These are phyloP conservation scores for Didymosphaeria variabile DNA, from an alignment of 2,329 filamentous ascomycete genomes.

Conservation along the genomic window DNA sequence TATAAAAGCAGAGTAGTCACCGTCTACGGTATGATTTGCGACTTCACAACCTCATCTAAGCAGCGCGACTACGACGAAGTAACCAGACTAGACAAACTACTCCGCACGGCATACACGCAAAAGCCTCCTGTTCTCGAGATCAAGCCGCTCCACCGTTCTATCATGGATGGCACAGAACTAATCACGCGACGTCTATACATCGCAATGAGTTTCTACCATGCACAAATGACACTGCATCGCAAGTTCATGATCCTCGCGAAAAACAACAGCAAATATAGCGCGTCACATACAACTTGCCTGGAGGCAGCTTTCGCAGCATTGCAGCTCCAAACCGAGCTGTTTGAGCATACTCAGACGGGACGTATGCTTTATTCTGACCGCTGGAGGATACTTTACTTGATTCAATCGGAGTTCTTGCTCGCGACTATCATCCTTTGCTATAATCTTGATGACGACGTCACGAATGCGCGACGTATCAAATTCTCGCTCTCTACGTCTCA, in stretches of 20 bases:
- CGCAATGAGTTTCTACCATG: constrained; percentile 7
- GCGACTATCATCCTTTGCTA: constrained; percentile 8
- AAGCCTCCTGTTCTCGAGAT: constrained; percentile 6
- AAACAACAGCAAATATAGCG: neutral
- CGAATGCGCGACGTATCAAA: neutral
- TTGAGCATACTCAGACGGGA: constrained; percentile 3
- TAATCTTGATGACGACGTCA: constrained; percentile 2
- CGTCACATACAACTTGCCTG: neutral
- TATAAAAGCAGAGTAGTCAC: constrained; percentile 1
- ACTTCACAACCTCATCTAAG: constrained; percentile 2
- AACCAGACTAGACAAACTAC: neutral
- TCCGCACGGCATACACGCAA: neutral
- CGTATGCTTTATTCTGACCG: constrained; percentile 4
- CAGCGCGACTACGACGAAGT: constrained; percentile 6
- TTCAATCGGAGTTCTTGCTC: neutral
- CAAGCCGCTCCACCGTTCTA: neutral
- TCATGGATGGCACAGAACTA: constrained; percentile 4
- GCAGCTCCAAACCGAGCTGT: neutral
- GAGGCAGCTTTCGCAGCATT: neutral
- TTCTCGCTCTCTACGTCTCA: neutral
- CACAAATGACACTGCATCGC: constrained; percentile 4
- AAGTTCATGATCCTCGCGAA: constrained; percentile 10
- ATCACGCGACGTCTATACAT: constrained; percentile 2
- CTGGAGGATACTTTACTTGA: constrained; percentile 5
- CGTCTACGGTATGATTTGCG: constrained; percentile 8